These are phyloP conservation scores for Grosmannia serpens DNA, from an alignment of 2,329 filamentous ascomycete species.

Conservation along the genomic window DNA sequence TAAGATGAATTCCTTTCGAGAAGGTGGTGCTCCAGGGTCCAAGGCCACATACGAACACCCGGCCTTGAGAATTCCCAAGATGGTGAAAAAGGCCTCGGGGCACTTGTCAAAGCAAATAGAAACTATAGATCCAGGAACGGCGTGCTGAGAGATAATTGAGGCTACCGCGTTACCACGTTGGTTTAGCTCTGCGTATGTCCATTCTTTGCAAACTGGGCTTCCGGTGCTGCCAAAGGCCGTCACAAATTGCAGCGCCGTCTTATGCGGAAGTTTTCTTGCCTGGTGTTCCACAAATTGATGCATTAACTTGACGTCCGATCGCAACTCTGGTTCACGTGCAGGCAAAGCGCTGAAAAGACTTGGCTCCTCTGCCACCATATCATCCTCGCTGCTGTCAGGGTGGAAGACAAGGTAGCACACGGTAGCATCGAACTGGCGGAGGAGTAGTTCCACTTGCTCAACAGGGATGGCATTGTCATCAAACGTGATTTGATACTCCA, in stretches of 20 bases:
- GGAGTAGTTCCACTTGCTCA: slow-evolving; percentile 54
- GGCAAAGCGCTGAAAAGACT: slow-evolving; percentile 54
- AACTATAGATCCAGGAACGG: slow-evolving; percentile 49
- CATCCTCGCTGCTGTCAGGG: slow-evolving; percentile 28
- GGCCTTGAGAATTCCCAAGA: slow-evolving; percentile 71
- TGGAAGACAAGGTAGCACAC: slow-evolving; percentile 47
- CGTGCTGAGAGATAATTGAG: slow-evolving; percentile 42
- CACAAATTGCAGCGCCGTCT: slow-evolving; percentile 65
- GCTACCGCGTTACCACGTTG: slow-evolving; percentile 61
- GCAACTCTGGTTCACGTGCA: slow-evolving; percentile 44
- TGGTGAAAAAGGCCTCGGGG: slow-evolving; percentile 71
- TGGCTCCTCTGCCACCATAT: slow-evolving; percentile 21
- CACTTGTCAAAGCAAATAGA: slow-evolving; percentile 78
- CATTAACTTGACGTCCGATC: slow-evolving; percentile 47
- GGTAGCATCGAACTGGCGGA: slow-evolving; percentile 60
- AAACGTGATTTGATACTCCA: slow-evolving; percentile 57
- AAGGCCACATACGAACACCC: slow-evolving; percentile 74
- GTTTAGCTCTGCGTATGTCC: slow-evolving; percentile 68
- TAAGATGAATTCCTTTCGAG: slow-evolving; percentile 68
- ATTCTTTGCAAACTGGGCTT: slow-evolving; percentile 37
- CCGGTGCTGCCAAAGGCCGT: slow-evolving; percentile 34
- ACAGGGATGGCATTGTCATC: slow-evolving; percentile 51
- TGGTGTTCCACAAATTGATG: slow-evolving; percentile 69
- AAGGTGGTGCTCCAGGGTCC: slow-evolving; percentile 59
- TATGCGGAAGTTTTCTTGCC: slow-evolving; percentile 42